Conservation (phyloP, 495 filamentous ascomycete genomes). For the Neurospora intermedia region DNA sequence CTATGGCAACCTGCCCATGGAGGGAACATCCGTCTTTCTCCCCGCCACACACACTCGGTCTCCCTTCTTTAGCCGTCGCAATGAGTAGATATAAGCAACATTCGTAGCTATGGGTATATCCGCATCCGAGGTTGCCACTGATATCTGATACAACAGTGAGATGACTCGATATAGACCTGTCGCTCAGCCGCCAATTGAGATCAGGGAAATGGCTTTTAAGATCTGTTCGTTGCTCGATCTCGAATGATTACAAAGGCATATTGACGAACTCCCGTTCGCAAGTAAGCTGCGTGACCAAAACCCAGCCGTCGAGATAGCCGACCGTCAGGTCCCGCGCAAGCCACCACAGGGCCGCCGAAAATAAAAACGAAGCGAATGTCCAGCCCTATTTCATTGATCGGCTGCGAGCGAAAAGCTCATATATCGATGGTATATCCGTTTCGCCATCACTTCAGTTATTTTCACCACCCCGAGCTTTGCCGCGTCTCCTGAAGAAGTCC, state of each 20-base stretch:
- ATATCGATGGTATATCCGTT: neutral
- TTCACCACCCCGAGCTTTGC: constrained; percentile 61
- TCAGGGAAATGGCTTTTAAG: neutral
- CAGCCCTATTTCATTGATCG: neutral
- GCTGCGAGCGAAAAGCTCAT: neutral
- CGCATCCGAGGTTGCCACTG: neutral
- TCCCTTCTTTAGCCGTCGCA: neutral
- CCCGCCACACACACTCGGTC: neutral
- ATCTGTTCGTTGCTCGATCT: neutral
- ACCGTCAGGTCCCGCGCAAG: neutral
- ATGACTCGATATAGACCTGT: neutral
- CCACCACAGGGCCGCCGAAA: neutral
- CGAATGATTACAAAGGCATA: neutral
- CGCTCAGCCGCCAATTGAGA: neutral
- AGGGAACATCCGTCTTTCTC: neutral
- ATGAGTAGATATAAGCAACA: neutral
- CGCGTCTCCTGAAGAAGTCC: constrained; percentile 91
- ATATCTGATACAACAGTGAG: neutral
- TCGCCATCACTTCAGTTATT: constrained; percentile 4
- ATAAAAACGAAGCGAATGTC: neutral
- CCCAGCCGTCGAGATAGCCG: neutral
- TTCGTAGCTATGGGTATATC: neutral
- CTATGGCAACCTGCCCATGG: neutral
- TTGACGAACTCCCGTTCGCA: neutral
- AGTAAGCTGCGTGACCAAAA: neutral